A percentile compares a stretch with the other conserved stretches of the same genome.
phyloP scores from a whole-genome alignment of 441 rosid species.

The Jatropha multifida region DNA sequence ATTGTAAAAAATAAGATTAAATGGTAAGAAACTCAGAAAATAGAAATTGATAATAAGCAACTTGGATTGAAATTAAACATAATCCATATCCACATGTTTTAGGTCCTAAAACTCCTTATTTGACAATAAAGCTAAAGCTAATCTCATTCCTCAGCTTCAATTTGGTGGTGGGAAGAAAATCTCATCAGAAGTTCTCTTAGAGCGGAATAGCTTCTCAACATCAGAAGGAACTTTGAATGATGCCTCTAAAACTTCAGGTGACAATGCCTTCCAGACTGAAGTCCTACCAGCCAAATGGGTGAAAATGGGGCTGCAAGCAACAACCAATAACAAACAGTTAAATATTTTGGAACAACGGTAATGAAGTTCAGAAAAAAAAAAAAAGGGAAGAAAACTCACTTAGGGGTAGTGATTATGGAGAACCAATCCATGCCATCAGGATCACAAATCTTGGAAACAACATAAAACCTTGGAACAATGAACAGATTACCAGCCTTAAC shows the following conservation, averaged over 20 bases:
- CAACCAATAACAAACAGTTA: background rate
- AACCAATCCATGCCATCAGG: slow-evolving; percentile 78
- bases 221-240: slow-evolving; percentile 63
- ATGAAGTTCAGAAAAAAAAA: too few relatives aligned
- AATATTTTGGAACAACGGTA: too few relatives aligned
- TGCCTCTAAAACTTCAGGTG: slow-evolving; percentile 66
- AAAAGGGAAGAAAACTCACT: slow-evolving; percentile 41
- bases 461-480: slow-evolving; percentile 88
- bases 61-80: too few relatives aligned
- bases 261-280: slow-evolving; percentile 73
- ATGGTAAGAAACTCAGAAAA: too few relatives aligned
- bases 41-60: too few relatives aligned
- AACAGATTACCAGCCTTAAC: slow-evolving; percentile 71
- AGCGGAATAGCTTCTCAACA: slow-evolving; percentile 29
- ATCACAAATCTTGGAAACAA: slow-evolving; percentile 72
- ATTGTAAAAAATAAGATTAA: too few relatives aligned
- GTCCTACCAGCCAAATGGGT: slow-evolving; percentile 55
- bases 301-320: slow-evolving; percentile 64
- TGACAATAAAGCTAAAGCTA: too few relatives aligned
- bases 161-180: slow-evolving; percentile 75
- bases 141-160: slow-evolving; percentile 4
- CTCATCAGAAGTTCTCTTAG: slow-evolving; percentile 32
- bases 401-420: slow-evolving; percentile 87
- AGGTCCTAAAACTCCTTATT: too few relatives aligned
- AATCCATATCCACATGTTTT: too few relatives aligned